These are phyloP conservation scores for Didymella pomorum DNA, from an alignment of 2,329 filamentous ascomycete species.

Conservation along the genomic window DNA sequence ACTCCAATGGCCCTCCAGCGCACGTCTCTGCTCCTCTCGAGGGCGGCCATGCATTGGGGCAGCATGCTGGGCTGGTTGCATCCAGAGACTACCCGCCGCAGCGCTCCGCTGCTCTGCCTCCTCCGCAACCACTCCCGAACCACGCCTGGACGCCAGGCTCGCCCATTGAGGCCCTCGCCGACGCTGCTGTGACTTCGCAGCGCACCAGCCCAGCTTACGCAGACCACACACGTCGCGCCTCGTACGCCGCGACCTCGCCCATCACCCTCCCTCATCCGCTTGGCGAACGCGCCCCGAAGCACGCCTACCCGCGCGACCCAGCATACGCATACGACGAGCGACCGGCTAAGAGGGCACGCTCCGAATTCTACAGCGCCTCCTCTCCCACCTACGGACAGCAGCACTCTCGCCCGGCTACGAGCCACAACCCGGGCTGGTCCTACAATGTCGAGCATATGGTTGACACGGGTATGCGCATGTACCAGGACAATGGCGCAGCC, in stretches of 20 bases:
- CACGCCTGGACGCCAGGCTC: slow-evolving; percentile 41
- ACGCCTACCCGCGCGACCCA: slow-evolving; percentile 26
- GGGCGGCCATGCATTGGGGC: not conserved
- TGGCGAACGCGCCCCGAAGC: slow-evolving; percentile 13
- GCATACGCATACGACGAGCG: slow-evolving; percentile 51
- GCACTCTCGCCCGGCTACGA: slow-evolving; percentile 56
- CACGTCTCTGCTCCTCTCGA: slow-evolving; percentile 2
- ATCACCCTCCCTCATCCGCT: slow-evolving; percentile 22
- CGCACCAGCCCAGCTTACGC: slow-evolving; percentile 47
- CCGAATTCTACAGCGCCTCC: slow-evolving; percentile 61
- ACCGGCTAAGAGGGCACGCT: slow-evolving; percentile 67
- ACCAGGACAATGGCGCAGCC: slow-evolving; percentile 28
- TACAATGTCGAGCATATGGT: slow-evolving; percentile 52
- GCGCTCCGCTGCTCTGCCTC: too few relatives aligned
- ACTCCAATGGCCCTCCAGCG: slow-evolving; percentile 21
- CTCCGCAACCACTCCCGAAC: slow-evolving; percentile 28
- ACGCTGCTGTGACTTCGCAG: slow-evolving; percentile 35
- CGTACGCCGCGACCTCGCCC: slow-evolving; percentile 34
- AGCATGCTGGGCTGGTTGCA: not conserved
- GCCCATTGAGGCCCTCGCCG: slow-evolving; percentile 55
- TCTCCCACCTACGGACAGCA: slow-evolving; percentile 44
- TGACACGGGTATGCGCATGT: slow-evolving; percentile 46
- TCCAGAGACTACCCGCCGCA: not conserved
- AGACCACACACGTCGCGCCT: slow-evolving; percentile 34
- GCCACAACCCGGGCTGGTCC: slow-evolving; percentile 53